Base-by-base conservation (phyloP, 495 filamentous ascomycete genomes). In the Penicillium goetzii region DNA sequence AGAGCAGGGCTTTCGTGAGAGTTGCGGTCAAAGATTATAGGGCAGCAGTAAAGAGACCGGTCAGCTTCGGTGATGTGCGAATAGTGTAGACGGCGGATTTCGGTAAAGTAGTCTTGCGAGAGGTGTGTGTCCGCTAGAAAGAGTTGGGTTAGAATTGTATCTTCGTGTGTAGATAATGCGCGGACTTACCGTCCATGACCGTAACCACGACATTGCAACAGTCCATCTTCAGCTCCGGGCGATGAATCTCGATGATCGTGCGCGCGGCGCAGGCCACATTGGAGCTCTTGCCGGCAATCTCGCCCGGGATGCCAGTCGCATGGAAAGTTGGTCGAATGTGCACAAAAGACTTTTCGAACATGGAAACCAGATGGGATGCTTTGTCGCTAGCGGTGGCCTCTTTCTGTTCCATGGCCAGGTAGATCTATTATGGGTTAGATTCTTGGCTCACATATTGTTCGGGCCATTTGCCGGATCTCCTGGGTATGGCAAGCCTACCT, bases 11-110 rank as follows among this genome's bases (percentile, higher is more conserved):
- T 86, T 55, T 81, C 80, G 67, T 90, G 84, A 15, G 88, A 84
- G 68, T 90, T 90, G 61, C 88, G 85, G 70, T 90, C 87, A 63
- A 90, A 90, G 51, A 90, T 84, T 56, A 90, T 89, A n/a, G 88
- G 88, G 15, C 85, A 85, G 36, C 84, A 77, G 68, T 90, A 90
- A 32, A 90, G 68, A 3, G 87, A 86, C 3, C 82, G 88, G 21
- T 70, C 76, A 2, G 83, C 81, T 8, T 84, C 86, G 19, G 83
- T 80, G 40, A 81, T 76, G 60, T 87, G 74, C 3, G 75, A 62
- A 45, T 79, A 75, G 65, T 90, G 88, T 71, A 87, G 81, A 30
- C 75, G 82, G 25, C 84, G 86, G 45, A 90, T 83, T 49, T 83
- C 78, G 33, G 79, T 76, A 71, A 90, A 90, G 70, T 89, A 89